Base-by-base conservation (phyloP, 2,329 filamentous ascomycete species). In the Cytospora piceicola region DNA sequence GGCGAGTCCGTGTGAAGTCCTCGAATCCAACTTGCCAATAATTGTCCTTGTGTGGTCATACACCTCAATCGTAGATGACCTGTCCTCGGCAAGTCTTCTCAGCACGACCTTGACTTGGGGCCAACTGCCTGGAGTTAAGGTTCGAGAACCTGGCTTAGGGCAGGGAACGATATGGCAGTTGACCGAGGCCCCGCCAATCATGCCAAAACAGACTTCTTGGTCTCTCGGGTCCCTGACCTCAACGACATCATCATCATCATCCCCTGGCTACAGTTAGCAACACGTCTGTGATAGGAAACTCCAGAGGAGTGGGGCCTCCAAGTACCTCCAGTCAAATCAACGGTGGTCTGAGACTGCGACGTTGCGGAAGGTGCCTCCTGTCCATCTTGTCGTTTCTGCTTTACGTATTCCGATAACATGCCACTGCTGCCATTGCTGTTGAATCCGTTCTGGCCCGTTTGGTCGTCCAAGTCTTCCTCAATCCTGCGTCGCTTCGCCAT, bases 171-270 rank as follows among this genome's bases (percentile, higher is more conserved):
- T 79, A 71, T 87, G 83, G 67, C 89, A 90, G 69, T 89, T 87
- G 52, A 95, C 80, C 62, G 80, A 85, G 2, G 88, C 85, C 22
- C 83, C 84, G 63, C 92, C 88, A 24, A 96, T 77, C 77, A 90
- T 90, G 52, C 93, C 93, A 73, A 91, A 93, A 77, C 92, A 96
- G 4, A 96, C 90, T 72, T 92, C 88, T 73, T 92, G 86, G 24
- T 88, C 83, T 56, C 81, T 84, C 34, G 87, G 82, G 64, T 91
- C 84, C 52, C 83, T 82, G 17, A 88, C 76, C 42, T 88, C 79
- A 24, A 84, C 77, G 4, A 87, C 73, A 12, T 90, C 86, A 30
- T 88, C 85, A 53, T 90, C 88, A 22, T 80, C 82, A 22, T 80
- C 82, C 29, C 67, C 75, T 69, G 72, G 73, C 34, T 72, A 72